Percentiles rank a stretch among this genome's conserved stretches.
Conservation (phyloP, 345 rosid genomes). For the Lenwebbia sp. region DNA sequence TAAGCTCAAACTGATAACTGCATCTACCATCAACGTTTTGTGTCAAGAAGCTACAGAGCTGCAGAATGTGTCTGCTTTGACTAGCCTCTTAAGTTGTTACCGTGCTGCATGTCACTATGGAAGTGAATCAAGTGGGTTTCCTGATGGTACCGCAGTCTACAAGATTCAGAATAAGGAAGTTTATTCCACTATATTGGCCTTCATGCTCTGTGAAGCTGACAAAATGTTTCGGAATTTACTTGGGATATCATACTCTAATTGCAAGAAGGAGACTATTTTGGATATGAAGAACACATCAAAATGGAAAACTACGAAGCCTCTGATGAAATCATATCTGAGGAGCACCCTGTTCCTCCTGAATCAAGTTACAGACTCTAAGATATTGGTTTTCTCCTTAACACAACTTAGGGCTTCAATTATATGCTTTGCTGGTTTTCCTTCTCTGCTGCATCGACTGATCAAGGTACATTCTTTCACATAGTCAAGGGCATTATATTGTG, state of each 20-base stretch:
- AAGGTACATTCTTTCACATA: slow-evolving; percentile 36
- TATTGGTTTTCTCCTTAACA: slow-evolving; percentile 41
- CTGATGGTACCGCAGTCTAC: not conserved
- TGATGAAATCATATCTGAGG: slow-evolving; percentile 60
- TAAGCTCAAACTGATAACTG: slow-evolving; percentile 25
- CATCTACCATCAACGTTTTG: slow-evolving; percentile 33
- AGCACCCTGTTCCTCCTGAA: slow-evolving; percentile 64
- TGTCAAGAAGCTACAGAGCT: slow-evolving; percentile 41
- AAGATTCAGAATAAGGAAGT: slow-evolving; percentile 29
- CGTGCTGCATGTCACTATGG: slow-evolving; percentile 76
- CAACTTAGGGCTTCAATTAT: slow-evolving; percentile 47
- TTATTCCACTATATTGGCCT: slow-evolving; percentile 45
- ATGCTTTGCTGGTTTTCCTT: slow-evolving; percentile 55
- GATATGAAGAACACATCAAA: slow-evolving; percentile 54
- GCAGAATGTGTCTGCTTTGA: slow-evolving; percentile 46
- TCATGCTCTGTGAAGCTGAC: slow-evolving; percentile 61
- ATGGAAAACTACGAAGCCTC: slow-evolving; percentile 63
- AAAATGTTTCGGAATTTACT: slow-evolving; percentile 39
- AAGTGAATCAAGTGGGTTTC: slow-evolving; percentile 29
- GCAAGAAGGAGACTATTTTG: slow-evolving; percentile 47
- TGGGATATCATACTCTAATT: slow-evolving; percentile 45
- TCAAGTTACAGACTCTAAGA: slow-evolving; percentile 54
- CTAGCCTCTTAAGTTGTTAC: slow-evolving; percentile 56
- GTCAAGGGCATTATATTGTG: not conserved
- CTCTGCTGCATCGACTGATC: slow-evolving; percentile 45